A percentile compares a stretch with the other conserved stretches of the same genome.
Conservation (phyloP, 2,329 filamentous ascomycete species). For the Aureobasidium sp. region DNA sequence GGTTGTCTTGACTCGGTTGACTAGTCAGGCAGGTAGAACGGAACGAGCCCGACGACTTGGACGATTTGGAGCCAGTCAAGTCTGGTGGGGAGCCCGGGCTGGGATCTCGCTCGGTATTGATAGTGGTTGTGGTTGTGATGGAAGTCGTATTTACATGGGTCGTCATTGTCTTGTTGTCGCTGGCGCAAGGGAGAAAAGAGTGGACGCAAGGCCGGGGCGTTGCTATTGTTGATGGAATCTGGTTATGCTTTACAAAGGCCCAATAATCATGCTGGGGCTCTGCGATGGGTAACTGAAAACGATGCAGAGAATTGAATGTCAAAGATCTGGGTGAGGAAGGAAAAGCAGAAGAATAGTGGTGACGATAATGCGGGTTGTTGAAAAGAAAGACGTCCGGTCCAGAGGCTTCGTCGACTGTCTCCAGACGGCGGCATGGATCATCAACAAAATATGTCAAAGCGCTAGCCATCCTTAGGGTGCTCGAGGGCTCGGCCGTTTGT, state of each 20-base stretch:
- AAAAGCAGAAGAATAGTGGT: slow-evolving; percentile 2
- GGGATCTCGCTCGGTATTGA: slow-evolving; percentile 23
- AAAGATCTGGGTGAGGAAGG: neutral
- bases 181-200: slow-evolving; percentile 14
- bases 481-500: slow-evolving; percentile 8
- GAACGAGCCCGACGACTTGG: slow-evolving; percentile 69
- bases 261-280: slow-evolving; percentile 14
- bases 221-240: slow-evolving; percentile 10
- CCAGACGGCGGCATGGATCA: slow-evolving; percentile 7
- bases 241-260: slow-evolving; percentile 4
- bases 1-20: slow-evolving; percentile 52
- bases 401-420: slow-evolving; percentile 1
- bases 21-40: slow-evolving; percentile 72
- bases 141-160: slow-evolving; percentile 3
- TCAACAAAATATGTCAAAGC: slow-evolving; percentile 12
- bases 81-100: slow-evolving; percentile 65
- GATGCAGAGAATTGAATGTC: neutral
- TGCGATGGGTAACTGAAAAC: neutral
- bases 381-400: slow-evolving; percentile 4
- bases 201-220: slow-evolving; percentile 18
- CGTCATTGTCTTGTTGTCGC: slow-evolving; percentile 15
- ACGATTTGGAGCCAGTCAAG: slow-evolving; percentile 78
- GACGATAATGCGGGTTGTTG: neutral
- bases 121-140: neutral
- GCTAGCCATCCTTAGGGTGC: neutral